These are phyloP conservation scores for Scopulariopsis brevicaulis DNA, from an alignment of 2,329 filamentous ascomycete genomes.

Conservation along the genomic window DNA sequence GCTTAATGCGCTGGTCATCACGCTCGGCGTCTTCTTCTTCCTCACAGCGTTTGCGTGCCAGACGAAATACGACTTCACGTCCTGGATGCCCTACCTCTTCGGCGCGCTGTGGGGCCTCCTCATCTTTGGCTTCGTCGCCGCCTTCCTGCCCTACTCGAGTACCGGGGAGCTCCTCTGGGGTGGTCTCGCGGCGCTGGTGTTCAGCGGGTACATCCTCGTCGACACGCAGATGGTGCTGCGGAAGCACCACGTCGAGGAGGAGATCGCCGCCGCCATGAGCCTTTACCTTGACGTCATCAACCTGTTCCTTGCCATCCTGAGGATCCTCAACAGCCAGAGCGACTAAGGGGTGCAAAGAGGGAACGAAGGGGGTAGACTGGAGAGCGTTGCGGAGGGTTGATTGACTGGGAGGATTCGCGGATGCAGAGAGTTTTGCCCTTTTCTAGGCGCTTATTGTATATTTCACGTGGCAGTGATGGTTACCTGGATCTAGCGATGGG, in stretches of 20 bases:
- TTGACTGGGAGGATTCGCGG: too few relatives aligned
- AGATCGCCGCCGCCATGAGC: slow-evolving; percentile 90
- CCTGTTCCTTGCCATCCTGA: slow-evolving; percentile 87
- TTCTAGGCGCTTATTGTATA: too few relatives aligned
- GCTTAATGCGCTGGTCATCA: slow-evolving; percentile 81
- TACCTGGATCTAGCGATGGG: too few relatives aligned
- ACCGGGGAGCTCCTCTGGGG: slow-evolving; percentile 81
- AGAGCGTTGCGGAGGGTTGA: neutral
- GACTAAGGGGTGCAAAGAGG: slow-evolving; percentile 29
- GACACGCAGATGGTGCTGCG: slow-evolving; percentile 94
- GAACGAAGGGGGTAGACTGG: neutral
- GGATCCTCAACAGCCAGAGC: slow-evolving; percentile 91
- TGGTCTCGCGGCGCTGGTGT: slow-evolving; percentile 70
- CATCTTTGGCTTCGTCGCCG: slow-evolving; percentile 84
- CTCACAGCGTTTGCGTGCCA: slow-evolving; percentile 88
- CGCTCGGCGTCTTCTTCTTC: slow-evolving; percentile 69
- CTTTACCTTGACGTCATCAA: slow-evolving; percentile 96
- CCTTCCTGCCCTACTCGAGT: slow-evolving; percentile 77
- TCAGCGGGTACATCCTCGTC: slow-evolving; percentile 88
- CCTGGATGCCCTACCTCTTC: slow-evolving; percentile 92
- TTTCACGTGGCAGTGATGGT: too few relatives aligned
- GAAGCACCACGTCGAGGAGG: slow-evolving; percentile 95
- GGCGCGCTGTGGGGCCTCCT: slow-evolving; percentile 82
- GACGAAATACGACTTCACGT: slow-evolving; percentile 95
- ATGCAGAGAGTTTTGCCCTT: too few relatives aligned